Conservation (phyloP, 2,329 filamentous ascomycete species). For the Pyricularia pennisetigena region DNA sequence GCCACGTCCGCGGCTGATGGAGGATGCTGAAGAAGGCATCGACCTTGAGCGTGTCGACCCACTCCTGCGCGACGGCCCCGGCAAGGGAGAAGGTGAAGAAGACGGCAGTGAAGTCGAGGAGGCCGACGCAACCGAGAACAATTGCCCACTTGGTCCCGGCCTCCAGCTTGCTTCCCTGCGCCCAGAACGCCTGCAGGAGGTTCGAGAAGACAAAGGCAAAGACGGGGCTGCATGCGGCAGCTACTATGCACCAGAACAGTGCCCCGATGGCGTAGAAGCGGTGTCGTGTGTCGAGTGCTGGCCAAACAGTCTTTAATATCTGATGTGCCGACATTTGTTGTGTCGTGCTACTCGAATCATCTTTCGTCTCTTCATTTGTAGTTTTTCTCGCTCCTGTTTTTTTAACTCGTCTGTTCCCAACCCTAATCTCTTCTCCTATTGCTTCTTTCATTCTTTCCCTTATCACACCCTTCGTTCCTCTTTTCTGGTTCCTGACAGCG, state of each 20-base stretch:
- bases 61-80: constrained; percentile 62
- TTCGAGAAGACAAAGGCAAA: constrained; percentile 72
- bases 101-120: constrained; percentile 53
- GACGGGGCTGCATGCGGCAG: constrained; percentile 52
- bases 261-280: constrained; percentile 48
- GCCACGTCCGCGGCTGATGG: constrained; percentile 69
- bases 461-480: background rate
- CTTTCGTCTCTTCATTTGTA: too few species aligned
- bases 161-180: constrained; percentile 33
- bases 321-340: constrained; percentile 26
- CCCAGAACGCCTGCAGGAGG: constrained; percentile 61
- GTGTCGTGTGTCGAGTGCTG: constrained; percentile 41
- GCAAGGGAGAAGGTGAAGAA: constrained; percentile 63
- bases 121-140: constrained; percentile 56
- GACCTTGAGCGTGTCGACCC: constrained; percentile 63
- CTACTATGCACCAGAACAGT: constrained; percentile 49
- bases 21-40: constrained; percentile 62
- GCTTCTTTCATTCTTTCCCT: too few species aligned
- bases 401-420: too few species aligned
- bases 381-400: too few species aligned
- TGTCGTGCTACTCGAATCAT: background rate
- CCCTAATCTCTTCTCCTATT: too few species aligned
- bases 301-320: constrained; percentile 65
- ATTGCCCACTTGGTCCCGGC: constrained; percentile 57
- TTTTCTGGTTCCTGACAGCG: background rate